A percentile compares a stretch with the other conserved stretches of the same genome.
These are phyloP conservation scores for Candida tetrigidarum DNA, from an alignment of 1,139 yeast genomes.

Conservation along the genomic window DNA sequence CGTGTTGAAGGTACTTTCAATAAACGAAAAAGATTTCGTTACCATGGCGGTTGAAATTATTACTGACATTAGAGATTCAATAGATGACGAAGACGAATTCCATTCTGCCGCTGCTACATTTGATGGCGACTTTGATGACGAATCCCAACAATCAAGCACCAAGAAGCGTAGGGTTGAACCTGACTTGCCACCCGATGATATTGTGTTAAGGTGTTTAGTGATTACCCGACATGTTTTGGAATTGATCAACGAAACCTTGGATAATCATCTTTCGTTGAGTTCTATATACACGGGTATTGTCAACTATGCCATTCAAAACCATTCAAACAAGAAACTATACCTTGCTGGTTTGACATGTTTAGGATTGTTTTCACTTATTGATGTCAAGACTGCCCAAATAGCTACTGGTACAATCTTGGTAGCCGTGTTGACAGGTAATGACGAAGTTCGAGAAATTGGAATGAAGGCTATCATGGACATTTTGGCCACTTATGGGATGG, in stretches of 20 bases:
- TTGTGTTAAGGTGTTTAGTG: conserved; percentile 66
- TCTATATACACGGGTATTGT: conserved; percentile 77
- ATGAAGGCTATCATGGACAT: conserved; percentile 78
- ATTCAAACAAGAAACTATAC: conserved; percentile 59
- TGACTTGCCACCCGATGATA: conserved; percentile 48
- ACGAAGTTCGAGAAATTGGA: conserved; percentile 61
- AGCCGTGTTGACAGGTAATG: conserved; percentile 69
- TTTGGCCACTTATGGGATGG: conserved; percentile 73
- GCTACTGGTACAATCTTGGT: conserved; percentile 64
- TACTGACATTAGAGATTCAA: conserved; percentile 79
- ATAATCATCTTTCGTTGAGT: conserved; percentile 68
- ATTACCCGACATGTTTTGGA: conserved; percentile 76
- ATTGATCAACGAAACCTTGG: conserved; percentile 65
- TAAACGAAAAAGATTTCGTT: conserved; percentile 82
- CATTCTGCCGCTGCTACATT: conserved; percentile 58
- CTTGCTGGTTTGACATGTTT: conserved; percentile 75
- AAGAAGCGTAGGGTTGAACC: conserved; percentile 43
- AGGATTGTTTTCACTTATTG: conserved; percentile 80
- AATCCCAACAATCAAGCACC: conserved; percentile 11
- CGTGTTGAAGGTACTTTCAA: conserved; percentile 71
- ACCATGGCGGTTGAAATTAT: conserved; percentile 86
- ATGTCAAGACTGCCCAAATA: conserved; percentile 63
- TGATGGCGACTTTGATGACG: conserved; percentile 25
- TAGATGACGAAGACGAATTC: conserved; percentile 44
- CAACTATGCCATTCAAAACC: conserved; percentile 77